Base-by-base conservation (phyloP, 73 alveolate genomes). In the Uronychia binucleata region DNA sequence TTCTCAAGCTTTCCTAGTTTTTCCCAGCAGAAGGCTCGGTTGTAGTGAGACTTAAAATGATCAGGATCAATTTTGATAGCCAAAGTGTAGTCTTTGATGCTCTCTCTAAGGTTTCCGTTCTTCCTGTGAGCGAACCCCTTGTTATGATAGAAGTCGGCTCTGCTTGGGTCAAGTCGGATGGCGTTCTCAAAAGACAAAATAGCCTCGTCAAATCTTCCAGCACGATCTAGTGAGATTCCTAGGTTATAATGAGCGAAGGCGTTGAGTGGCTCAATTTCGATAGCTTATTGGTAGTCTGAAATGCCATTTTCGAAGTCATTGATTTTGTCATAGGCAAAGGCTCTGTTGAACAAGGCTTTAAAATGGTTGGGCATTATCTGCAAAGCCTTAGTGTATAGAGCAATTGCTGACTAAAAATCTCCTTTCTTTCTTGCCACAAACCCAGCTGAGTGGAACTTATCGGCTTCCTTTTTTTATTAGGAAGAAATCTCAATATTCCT, bases 11-110 rank as follows among this genome's bases (percentile, higher is more conserved):
- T 89, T 58, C 87, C 94, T 57, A 97, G 81, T 90, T 97, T 97
- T 75, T 96, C 98, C 92, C 88, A 94, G 67, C 99, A 94, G 83
- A 93, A 88, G 1, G 98, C 98, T 78, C 98, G 84, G 86, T 96
- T 94, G 77, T 96, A 93, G 81, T 85, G 91, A 0, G 98, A 97
- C 86, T 97, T 94, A 35, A 89, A 91, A 87, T 97, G 97, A 33
- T 92, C 89, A 8, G 58, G 59, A 83, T 91, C 93, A 28, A 93
- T 74, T 58, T 34, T 35, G 77, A 93, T 84, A 30, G 97, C 97
- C 59, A 59, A 81, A 58, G 79, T 81, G 77, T 89, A 77, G 60
- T 93, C 95, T 25, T 89, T 60, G 34, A 93, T 85, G 14, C 96
- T 92, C 35, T 84, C 77, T 60, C 77, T 60, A 35, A 79, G 74